Evolutionary conservation across 2,329 filamentous ascomycete genomes (phyloP), one percentile per base, ranked within the genome.

Genomic region (Diplodia sapinea): DNA sequence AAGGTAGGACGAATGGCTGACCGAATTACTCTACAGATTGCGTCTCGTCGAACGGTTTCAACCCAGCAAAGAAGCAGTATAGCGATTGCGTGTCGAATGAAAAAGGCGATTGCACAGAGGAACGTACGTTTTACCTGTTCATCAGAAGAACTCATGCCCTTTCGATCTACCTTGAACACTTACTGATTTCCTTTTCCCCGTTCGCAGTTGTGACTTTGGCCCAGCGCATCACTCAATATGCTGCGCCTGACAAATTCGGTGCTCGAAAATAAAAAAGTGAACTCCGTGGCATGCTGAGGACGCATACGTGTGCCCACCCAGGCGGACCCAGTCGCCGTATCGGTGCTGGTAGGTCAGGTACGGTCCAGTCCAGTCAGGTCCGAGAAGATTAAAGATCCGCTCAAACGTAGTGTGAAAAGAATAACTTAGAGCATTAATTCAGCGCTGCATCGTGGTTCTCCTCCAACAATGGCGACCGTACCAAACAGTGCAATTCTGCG

Each of bases 91-190:
- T 61, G 17, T 47, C 40, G 5, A 40, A 61, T 11, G 26, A 40
- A 5, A 61, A 61, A 7, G 56, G 56, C 8, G 56, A 61, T 31
- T 61, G 56, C 40, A 61, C 56, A n/a, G 56, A 61, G 33, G 56
- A 61, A 13, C 40, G 56, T 49, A 26, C 47, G 56, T n/a, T 33
- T 33, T 0, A 20, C 8, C 13, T 20, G 5, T 47, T 15, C 43
- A 11, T 20, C 17, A 20, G 29, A 15, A 29, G 4, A 31, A 9
- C 4, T 15, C 9, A 7, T 23, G 20, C 38, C 33, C 3, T 15
- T 4, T 12, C 2, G 11, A 8, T 38, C 11, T 23, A 13, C 8
- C 8, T n/a, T 8, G 2, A 38, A 20, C 4, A 9, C 1, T 15
- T 49, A 17, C 26, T 61, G 26, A 61, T 20, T 49, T 2, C 2